Evolutionary conservation across 2,329 filamentous ascomycete species (phyloP).

Genomic region (Furcasterigmium furcatum): DNA sequence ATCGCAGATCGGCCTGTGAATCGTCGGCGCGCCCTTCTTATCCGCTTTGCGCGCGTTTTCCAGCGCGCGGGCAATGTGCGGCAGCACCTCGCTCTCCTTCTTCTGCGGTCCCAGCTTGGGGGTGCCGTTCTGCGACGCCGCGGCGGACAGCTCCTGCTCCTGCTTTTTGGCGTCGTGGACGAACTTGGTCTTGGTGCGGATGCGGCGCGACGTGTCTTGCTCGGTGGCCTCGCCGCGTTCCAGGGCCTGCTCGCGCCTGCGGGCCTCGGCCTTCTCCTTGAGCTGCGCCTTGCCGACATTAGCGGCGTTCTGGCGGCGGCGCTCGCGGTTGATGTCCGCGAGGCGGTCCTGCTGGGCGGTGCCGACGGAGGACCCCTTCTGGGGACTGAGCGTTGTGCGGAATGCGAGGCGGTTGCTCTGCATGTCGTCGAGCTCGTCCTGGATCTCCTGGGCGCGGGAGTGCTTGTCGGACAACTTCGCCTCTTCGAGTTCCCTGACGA

Average conservation of each 20-base stretch:
- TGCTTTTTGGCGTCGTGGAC: conserved; percentile 53
- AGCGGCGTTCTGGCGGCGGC: conserved; percentile 81
- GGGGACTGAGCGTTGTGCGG: conserved; percentile 56
- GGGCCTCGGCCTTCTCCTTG: conserved; percentile 61
- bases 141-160: conserved; percentile 13
- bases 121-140: conserved; percentile 35
- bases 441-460: conserved; percentile 48
- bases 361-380: conserved; percentile 49
- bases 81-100: conserved; percentile 36
- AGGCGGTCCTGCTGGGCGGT: conserved; percentile 76
- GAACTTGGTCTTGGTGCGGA: conserved; percentile 66
- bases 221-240: conserved; percentile 60
- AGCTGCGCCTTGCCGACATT: conserved; percentile 88
- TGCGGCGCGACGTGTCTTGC: conserved; percentile 57
- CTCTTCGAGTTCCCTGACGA: conserved; percentile 63
- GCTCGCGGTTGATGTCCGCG: conserved; percentile 78
- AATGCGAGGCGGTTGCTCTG: conserved; percentile 72
- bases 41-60: conserved; percentile 50
- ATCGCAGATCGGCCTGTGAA: conserved; percentile 78
- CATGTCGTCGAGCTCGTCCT: conserved; percentile 59
- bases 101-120: conserved; percentile 45
- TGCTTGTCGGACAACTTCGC: conserved; percentile 64
- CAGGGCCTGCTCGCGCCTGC: conserved; percentile 57
- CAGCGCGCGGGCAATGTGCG: conserved; percentile 48
- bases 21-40: conserved; percentile 61